These are phyloP conservation scores for Euphrasia confusa DNA, from an alignment of 257 asterid species.

Conservation along the genomic window DNA sequence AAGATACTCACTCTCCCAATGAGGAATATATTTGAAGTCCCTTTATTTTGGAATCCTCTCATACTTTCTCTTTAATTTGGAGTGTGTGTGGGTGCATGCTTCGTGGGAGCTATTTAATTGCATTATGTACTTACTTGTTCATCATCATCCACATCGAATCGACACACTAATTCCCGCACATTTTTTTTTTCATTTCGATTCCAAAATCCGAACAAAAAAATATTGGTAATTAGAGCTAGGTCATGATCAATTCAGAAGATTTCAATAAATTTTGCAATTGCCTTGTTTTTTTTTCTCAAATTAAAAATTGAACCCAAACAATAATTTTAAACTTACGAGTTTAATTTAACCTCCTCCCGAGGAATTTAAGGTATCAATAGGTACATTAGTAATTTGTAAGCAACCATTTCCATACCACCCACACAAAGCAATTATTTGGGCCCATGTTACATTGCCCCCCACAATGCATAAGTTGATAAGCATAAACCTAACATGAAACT, in stretches of 20 bases:
- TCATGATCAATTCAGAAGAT: too few species aligned
- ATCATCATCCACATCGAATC: slow-evolving; percentile 14
- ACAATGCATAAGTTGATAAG: slow-evolving; percentile 3
- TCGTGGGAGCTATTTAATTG: neutral
- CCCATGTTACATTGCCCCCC: slow-evolving; percentile 9
- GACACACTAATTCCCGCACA: neutral
- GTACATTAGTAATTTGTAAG: neutral
- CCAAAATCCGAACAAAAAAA: too few species aligned
- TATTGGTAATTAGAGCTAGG: too few species aligned
- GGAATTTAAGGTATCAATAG: neutral
- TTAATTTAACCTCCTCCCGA: neutral
- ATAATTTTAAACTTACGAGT: neutral
- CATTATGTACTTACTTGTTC: slow-evolving; percentile 18
- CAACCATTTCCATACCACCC: slow-evolving; percentile 10
- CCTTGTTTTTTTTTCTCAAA: too few species aligned
- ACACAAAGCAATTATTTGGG: slow-evolving; percentile 1
- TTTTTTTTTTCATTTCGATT: neutral
- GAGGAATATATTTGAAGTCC: slow-evolving; percentile 23
- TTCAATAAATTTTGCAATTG: too few species aligned
- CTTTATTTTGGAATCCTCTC: slow-evolving; percentile 30
- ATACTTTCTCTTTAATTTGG: neutral
- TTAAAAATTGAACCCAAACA: too few species aligned
- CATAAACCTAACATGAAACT: neutral
- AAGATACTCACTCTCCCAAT: slow-evolving; percentile 14
- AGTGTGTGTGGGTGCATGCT: neutral